phyloP scores from a whole-genome alignment of 495 filamentous ascomycete genomes.

The Poronia punctata region DNA sequence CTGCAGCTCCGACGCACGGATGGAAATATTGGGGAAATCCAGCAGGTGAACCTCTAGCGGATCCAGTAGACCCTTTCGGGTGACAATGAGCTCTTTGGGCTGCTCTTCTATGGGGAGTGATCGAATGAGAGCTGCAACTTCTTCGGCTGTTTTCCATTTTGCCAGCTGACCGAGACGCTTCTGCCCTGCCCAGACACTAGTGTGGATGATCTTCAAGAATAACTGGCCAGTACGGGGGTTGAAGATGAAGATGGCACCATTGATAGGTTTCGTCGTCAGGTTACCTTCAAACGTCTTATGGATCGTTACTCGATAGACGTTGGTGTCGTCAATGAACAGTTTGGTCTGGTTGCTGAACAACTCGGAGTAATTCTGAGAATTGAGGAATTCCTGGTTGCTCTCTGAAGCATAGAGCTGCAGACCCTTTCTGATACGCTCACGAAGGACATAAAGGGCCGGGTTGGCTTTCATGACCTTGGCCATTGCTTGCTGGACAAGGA shows the following conservation, averaged over 20 bases:
- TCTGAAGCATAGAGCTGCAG: slow-evolving; percentile 97
- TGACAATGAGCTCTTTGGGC: slow-evolving; percentile 98
- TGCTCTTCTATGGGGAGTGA: slow-evolving; percentile 98
- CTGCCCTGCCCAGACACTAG: slow-evolving; percentile 98
- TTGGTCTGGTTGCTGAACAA: slow-evolving; percentile 99
- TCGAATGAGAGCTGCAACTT: slow-evolving; percentile 95
- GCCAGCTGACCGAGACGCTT: slow-evolving; percentile 98
- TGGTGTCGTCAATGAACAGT: slow-evolving; percentile 98
- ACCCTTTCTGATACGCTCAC: slow-evolving; percentile 98
- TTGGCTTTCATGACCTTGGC: slow-evolving; percentile 99
- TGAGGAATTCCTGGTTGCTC: slow-evolving; percentile 98
- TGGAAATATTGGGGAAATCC: slow-evolving; percentile 99
- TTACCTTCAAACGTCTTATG: slow-evolving; percentile 99
- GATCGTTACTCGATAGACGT: slow-evolving; percentile 98
- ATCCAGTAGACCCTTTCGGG: slow-evolving; percentile 93
- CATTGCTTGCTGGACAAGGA: slow-evolving; percentile 96
- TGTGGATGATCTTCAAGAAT: slow-evolving; percentile 99
- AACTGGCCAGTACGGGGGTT: slow-evolving; percentile 96
- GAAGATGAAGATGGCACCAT: slow-evolving; percentile 99
- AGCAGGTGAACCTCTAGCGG: slow-evolving; percentile 95
- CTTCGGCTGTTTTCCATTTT: slow-evolving; percentile 99
- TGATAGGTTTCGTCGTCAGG: slow-evolving; percentile 98
- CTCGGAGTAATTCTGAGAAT: slow-evolving; percentile 99
- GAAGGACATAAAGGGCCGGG: slow-evolving; percentile 89
- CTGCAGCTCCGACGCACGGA: slow-evolving; percentile 95